A percentile compares a stretch with the other conserved stretches of the same genome.
Conservation (phyloP, 2,329 filamentous ascomycete species). For the Paracoccidioides lutzii region DNA sequence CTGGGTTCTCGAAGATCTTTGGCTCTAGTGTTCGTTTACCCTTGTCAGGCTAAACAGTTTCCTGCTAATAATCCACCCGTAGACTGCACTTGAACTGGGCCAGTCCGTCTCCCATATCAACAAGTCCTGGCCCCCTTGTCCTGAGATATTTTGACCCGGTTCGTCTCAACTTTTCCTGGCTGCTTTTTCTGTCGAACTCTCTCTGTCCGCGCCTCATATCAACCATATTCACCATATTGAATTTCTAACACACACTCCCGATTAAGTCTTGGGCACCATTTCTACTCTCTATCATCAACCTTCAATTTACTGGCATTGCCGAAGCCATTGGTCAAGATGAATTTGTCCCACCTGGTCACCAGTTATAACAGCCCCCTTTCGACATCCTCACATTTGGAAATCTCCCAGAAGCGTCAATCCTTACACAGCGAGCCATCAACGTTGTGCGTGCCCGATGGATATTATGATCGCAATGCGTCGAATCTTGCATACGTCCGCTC, state of each 20-base stretch:
- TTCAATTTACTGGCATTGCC: background rate
- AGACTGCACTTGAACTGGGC: background rate
- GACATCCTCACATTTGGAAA: constrained; percentile 17
- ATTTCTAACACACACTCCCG: background rate
- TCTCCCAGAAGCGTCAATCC: constrained; percentile 18
- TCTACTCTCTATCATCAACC: background rate
- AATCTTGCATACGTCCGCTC: constrained; percentile 4
- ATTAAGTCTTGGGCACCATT: background rate
- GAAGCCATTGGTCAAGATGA: constrained; percentile 3
- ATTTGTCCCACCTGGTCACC: constrained; percentile 8
- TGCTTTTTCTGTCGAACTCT: background rate
- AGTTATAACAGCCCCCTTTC: constrained; percentile 3
- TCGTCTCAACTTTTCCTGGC: background rate
- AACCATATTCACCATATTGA: background rate
- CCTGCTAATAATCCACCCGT: background rate
- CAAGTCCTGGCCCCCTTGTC: constrained; percentile 1
- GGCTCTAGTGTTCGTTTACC: constrained; percentile 2
- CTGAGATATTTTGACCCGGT: background rate
- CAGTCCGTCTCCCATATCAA: constrained; percentile 1
- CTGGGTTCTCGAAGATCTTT: constrained; percentile 5
- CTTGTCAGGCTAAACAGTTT: constrained; percentile 2
- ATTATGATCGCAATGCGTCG: constrained; percentile 3
- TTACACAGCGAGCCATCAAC: background rate
- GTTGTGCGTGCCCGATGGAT: background rate
- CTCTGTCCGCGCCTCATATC: background rate